phyloP scores from a whole-genome alignment of 73 alveolate genomes.

The Effrenium voratum region DNA sequence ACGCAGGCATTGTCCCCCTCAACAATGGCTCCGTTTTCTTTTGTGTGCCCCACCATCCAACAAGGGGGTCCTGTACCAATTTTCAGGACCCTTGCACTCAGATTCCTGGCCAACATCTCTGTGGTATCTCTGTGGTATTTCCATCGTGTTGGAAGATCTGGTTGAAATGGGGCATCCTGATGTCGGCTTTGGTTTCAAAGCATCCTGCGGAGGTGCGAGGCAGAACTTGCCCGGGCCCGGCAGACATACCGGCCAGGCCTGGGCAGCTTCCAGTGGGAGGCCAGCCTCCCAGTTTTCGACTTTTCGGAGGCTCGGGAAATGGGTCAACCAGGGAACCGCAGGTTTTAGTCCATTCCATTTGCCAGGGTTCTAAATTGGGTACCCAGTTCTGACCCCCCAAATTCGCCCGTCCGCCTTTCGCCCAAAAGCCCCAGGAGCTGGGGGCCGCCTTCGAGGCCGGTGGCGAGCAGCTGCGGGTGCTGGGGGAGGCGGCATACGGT shows the following conservation, averaged over 20 bases:
- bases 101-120: no score
- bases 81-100: no score
- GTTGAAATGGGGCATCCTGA: no score
- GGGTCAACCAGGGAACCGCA: no score
- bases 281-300: not conserved
- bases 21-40: no score
- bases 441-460: not conserved
- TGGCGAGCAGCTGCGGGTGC: not conserved
- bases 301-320: not conserved
- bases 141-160: no score
- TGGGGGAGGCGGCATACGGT: not conserved
- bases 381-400: not conserved
- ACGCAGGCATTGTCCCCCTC: no score
- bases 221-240: conserved; percentile 1
- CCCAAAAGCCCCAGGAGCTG: not conserved
- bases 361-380: not conserved
- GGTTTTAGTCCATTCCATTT: not conserved
- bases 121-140: no score
- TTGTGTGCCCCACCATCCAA: no score
- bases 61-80: no score
- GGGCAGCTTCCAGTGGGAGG: conserved; percentile 58
- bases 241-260: conserved; percentile 27
- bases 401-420: not conserved
- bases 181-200: not conserved
- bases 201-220: not conserved